Conservation (phyloP, 1,284 basidiomycete species). For the Volvariella volvacea region DNA sequence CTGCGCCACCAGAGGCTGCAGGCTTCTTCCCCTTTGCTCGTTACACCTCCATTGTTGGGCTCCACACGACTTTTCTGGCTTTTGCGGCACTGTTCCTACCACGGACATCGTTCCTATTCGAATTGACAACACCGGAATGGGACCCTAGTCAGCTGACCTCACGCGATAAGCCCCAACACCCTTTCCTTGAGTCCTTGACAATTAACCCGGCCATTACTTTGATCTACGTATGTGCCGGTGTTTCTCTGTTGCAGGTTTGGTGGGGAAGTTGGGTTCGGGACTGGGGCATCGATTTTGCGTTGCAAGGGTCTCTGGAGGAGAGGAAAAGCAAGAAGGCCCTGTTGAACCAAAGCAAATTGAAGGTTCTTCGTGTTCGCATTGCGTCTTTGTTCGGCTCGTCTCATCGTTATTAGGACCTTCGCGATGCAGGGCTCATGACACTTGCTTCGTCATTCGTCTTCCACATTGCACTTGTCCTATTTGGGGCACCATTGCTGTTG, state of each 20-base stretch:
- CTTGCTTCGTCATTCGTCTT: conserved; percentile 39
- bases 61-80: conserved; percentile 60
- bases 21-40: conserved; percentile 27
- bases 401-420: conserved; percentile 28
- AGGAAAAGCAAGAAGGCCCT: conserved; percentile 34
- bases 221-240: conserved; percentile 53
- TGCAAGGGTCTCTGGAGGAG: conserved; percentile 24
- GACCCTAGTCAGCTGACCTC: conserved; percentile 32
- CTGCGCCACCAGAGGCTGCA: too few relatives aligned
- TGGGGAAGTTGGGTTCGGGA: conserved; percentile 63
- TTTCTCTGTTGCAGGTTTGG: conserved; percentile 57
- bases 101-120: conserved; percentile 45
- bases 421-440: conserved; percentile 49
- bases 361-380: conserved; percentile 18
- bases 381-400: too few relatives aligned
- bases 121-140: conserved; percentile 21
- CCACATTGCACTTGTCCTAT: conserved; percentile 49
- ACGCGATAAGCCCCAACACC: conserved; percentile 56
- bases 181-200: conserved; percentile 63
- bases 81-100: conserved; percentile 66
- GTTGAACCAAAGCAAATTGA: conserved; percentile 30
- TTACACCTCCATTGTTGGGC: conserved; percentile 70
- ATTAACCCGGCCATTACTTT: conserved; percentile 54
- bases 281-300: conserved; percentile 39
- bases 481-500: conserved; percentile 63